Base-by-base conservation (phyloP, 257 asterid species). In the Leonotis leonurus region DNA sequence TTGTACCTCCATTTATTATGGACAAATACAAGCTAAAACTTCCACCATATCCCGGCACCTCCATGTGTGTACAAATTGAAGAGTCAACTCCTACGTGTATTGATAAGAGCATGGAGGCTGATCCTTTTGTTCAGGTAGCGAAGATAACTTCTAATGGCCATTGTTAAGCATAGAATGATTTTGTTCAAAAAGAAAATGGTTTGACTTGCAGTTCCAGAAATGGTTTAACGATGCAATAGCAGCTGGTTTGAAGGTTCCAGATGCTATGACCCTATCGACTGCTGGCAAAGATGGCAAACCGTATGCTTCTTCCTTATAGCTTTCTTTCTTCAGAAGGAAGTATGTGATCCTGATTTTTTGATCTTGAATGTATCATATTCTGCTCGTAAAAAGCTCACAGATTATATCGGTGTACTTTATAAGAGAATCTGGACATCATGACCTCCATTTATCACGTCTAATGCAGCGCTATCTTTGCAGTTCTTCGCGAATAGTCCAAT, bases 81-180 rank as follows among this genome's bases (percentile, higher is more conserved):
- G 32, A 35, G 20, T 46, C 20, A 0, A 33, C 87, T 66, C 85
- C 85, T n/a, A 84, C 80, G 69, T 39, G 80, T 56, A 75, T 77
- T 16, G 89, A 80, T 66, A 85, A 75, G 68, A 77, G 81, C 41
- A 80, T 70, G 55, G 77, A 74, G 46, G 69, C 73, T 17, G 82
- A 89, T 70, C 96, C 96, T 56, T 80, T 89, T 70, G 73, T 75
- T 75, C 96, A 88, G 96, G 96, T 85, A 75, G 13, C 46, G 13
- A 56, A 32, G 56, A 27, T 50, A 51, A 32, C 22, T 3, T 26
- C 37, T 25, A 17, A 27, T 52, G 4, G 11, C n/a, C 44, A 35
- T 16, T 32, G 12, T 67, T 33, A 9, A 21, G 22, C n/a, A 3
- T 63, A 25, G 35, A 43, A 24, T 14, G 27, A 44, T 5, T 54